Base-by-base conservation (phyloP, 176 grass and related monocot species). In the Avena atlantica region DNA sequence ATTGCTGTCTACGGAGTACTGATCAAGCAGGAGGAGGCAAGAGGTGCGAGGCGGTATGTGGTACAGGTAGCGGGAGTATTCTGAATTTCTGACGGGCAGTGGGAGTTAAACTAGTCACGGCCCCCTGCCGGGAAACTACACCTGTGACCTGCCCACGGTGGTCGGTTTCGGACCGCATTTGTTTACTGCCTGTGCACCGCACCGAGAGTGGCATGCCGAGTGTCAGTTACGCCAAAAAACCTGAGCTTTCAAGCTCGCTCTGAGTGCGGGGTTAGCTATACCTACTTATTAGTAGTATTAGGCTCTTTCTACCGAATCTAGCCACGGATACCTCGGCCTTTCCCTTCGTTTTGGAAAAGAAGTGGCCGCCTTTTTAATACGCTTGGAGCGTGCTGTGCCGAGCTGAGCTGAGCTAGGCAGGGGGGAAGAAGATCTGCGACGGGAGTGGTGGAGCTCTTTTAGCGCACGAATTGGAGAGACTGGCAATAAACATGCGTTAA, bases 191-290 rank as follows among this genome's bases (percentile, higher is more conserved):
- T 15, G 65, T 2, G 52, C 74, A 65, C 49, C 80, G 52, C 74
- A 65, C 49, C 66, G 0, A 40, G 37, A 40, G 40, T 42, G 57
- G 71, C 65, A 36, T 56, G 74, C 21, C 74, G 20, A 79, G 85
- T 80, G 85, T 27, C 75, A 42, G 8, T 74, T 70, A 69, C 70
- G 61, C 70, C 60, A 78, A 42, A 78, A 77, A 86, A 13, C 29
- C 29, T 21, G 84, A 82, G 58, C 71, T 27, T 90, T 76, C 81
- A 34, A 34, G 9, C 57, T 0, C 4, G 45, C 29, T n/a, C 81
- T 21, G 23, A 81, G 90, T 88, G 90, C 90, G 83, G 86, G 78
- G 83, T 88, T 91, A 88, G 90, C 78, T 88, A 31, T 63, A 78
- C 83, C 86, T 86, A 86, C 90, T 82, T 56, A 70, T 75, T 27